A percentile compares a stretch with the other conserved stretches of the same genome.
phyloP scores from a whole-genome alignment of 2,329 filamentous ascomycete species.

The Colletotrichum australisinense region DNA sequence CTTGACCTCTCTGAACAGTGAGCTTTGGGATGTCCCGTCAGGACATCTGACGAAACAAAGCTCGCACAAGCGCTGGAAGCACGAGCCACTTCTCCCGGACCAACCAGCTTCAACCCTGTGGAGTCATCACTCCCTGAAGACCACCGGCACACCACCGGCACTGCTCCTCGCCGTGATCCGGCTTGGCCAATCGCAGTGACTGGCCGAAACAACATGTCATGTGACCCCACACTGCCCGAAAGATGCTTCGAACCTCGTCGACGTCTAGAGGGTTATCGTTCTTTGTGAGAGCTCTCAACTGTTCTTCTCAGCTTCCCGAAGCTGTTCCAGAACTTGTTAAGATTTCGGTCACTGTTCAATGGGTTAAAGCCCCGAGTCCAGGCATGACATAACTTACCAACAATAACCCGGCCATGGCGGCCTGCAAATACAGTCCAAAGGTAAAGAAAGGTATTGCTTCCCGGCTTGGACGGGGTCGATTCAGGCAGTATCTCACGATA shows the following conservation, averaged over 20 bases:
- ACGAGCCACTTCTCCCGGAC: neutral
- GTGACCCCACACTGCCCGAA: neutral
- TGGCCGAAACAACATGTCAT: neutral
- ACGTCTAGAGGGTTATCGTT: neutral
- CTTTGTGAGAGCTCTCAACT: neutral
- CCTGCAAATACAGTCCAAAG: neutral
- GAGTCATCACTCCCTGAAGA: neutral
- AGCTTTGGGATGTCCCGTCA: neutral
- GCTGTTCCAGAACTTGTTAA: neutral
- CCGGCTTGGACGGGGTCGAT: neutral
- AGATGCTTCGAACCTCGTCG: neutral
- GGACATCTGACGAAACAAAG: conserved; percentile 28
- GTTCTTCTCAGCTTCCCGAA: neutral
- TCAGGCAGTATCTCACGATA: neutral
- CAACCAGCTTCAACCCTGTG: neutral
- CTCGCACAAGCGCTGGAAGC: conserved; percentile 1
- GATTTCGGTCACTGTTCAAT: neutral
- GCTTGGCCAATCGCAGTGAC: neutral
- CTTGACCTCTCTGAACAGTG: too few species aligned
- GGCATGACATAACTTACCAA: neutral
- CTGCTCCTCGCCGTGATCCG: neutral
- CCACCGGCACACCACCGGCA: neutral
- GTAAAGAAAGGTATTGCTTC: neutral
- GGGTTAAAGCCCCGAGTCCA: neutral
- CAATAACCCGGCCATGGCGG: neutral